A percentile compares a stretch with the other conserved stretches of the same genome.
phyloP scores from a whole-genome alignment of 225 moss, liverwort and hornwort species.

The Bryoerythrophyllum caledonicum region DNA sequence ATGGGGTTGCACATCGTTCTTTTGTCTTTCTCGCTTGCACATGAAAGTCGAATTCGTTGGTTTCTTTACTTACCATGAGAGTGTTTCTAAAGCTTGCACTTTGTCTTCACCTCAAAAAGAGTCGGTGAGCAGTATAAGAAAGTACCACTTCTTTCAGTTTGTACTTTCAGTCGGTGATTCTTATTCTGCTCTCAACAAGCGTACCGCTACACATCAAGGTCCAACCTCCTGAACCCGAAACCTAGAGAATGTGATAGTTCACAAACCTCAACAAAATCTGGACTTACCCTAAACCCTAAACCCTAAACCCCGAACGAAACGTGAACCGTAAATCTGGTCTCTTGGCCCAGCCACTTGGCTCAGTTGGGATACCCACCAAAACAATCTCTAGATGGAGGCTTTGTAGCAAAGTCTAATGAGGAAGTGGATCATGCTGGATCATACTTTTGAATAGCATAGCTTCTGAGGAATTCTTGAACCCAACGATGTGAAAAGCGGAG shows the following conservation, averaged over 20 bases:
- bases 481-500: neutral
- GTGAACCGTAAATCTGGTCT: neutral
- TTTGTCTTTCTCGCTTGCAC: neutral
- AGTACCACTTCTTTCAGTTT: too few species aligned
- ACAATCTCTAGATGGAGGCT: neutral
- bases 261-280: neutral
- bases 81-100: neutral
- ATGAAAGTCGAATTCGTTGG: neutral
- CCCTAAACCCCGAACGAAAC: too few species aligned
- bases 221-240: neutral
- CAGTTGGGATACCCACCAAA: neutral
- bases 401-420: neutral
- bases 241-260: neutral
- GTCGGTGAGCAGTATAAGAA: too few species aligned
- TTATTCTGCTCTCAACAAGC: neutral
- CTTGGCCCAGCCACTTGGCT: conserved; percentile 2
- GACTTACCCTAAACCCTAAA: neutral
- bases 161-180: conserved; percentile 33
- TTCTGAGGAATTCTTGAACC: neutral
- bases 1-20: neutral
- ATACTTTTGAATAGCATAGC: neutral
- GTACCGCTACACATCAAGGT: neutral
- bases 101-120: neutral
- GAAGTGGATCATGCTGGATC: neutral
- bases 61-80: neutral